These are phyloP conservation scores for Carex parvula DNA, from an alignment of 176 grass and related monocot species.

Conservation along the genomic window DNA sequence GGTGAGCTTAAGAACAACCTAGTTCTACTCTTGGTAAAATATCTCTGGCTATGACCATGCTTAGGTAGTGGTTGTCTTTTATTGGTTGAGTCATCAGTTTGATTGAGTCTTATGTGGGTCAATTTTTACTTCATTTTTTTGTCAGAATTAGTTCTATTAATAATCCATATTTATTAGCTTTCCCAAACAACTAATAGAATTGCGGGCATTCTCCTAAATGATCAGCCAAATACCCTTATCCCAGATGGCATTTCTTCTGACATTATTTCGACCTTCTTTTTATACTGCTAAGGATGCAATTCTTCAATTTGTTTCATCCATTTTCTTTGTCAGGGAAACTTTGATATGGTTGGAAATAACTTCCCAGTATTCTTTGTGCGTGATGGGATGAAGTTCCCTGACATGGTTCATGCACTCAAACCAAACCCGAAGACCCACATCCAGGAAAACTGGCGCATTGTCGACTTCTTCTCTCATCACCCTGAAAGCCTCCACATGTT, in stretches of 20 bases:
- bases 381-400: conserved; percentile 94
- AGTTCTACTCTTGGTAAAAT: no score
- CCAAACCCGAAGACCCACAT: conserved; percentile 86
- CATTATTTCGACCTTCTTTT: background rate
- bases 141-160: background rate
- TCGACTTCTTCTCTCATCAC: conserved; percentile 92
- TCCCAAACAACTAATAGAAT: background rate
- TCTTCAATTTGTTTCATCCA: background rate
- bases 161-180: no score
- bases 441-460: conserved; percentile 83
- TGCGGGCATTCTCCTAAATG: background rate
- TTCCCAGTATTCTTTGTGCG: conserved; percentile 94
- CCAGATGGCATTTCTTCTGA: background rate
- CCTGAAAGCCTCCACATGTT: conserved; percentile 93
- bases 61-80: conserved; percentile 13
- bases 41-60: background rate
- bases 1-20: no score
- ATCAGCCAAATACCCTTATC: background rate
- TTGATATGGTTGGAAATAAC: conserved; percentile 89
- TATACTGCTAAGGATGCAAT: background rate
- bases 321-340: conserved; percentile 70
- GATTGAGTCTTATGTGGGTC: background rate
- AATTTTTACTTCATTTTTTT: background rate
- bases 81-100: background rate
- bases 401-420: conserved; percentile 95